These are phyloP conservation scores for Aspergillus pseudotamarii DNA, from an alignment of 2,329 filamentous ascomycete species.

Conservation along the genomic window DNA sequence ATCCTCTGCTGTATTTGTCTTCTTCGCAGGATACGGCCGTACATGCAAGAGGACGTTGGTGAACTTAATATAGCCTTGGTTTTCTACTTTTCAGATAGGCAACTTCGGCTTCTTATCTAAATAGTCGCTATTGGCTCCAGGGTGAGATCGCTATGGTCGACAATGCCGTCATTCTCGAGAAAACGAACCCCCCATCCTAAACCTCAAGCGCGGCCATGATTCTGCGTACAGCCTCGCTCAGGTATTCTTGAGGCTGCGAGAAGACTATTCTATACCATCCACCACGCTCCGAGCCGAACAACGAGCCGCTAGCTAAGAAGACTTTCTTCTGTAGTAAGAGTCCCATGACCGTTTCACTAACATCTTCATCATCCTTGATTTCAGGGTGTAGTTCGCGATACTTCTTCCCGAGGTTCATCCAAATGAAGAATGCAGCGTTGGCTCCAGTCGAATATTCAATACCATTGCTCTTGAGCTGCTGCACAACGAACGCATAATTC, in stretches of 20 bases:
- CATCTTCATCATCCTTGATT: conserved; percentile 9
- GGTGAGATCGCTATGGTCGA: not conserved
- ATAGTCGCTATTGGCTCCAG: not conserved
- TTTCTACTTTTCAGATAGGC: not conserved
- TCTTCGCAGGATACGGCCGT: not conserved
- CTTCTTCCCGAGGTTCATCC: conserved; percentile 50
- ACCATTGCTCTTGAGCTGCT: conserved; percentile 43
- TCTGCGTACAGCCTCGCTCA: conserved; percentile 38
- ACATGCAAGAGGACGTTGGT: not conserved
- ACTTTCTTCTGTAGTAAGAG: conserved; percentile 41
- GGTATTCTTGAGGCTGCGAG: conserved; percentile 32
- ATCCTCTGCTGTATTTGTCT: too few species aligned
- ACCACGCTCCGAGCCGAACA: conserved; percentile 41
- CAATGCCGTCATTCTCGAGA: not conserved
- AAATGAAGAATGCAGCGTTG: conserved; percentile 63
- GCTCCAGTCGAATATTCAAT: conserved; percentile 52
- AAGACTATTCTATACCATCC: conserved; percentile 51
- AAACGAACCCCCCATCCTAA: not conserved
- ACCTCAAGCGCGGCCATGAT: conserved; percentile 25
- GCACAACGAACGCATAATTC: conserved; percentile 44
- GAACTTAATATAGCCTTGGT: too few species aligned
- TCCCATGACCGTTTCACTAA: conserved; percentile 35
- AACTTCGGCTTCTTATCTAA: not conserved
- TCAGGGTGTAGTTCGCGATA: conserved; percentile 28
- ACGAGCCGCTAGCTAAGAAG: conserved; percentile 37